Evolutionary conservation across 495 filamentous ascomycete species (phyloP), one percentile per base, ranked within the genome.

Genomic region (Annulohypoxylon nitens): DNA sequence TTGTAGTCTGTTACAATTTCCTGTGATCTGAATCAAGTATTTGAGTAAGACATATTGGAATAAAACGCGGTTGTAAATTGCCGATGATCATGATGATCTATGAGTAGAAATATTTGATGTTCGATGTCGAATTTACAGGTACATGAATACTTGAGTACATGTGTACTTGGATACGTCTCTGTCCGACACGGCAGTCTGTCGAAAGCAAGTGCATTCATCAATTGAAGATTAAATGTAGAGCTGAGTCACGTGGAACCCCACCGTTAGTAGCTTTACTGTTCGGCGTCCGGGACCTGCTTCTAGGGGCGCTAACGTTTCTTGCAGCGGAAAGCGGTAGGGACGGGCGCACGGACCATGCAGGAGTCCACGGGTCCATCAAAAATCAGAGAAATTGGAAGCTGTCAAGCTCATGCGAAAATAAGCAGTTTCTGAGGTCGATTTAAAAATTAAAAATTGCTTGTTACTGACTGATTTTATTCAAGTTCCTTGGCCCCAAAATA

Each of bases 401-500:
- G 33, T 25, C 55, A 70, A 70, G 54, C 61, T 59, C 54, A 58
- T 50, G 55, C 55, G 54, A 62, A 58, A 74, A 70, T 67, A 58
- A 57, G 5, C 57, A 36, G 45, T 55, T 69, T 63, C 20, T 45
- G 66, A 51, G 54, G 39, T 53, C 39, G 39, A 43, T 43, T 43
- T 43, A 43, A 43, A 43, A 43, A 43, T 43, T 43, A 43, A 43
- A 43, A 43, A 43, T 14, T 43, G 39, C 39, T 11, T 43, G 39
- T 43, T 43, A 43, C 39, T 43, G 10, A 14, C 39, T 43, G 39
- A 43, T 43, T 43, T 43, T 43, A 11, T 53, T 25, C 23, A 25
- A 53, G 23, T 14, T 14, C 63, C 43, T 47, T 9, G 54, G 60
- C 73, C 76, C 75, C 76, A 63, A 75, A 73, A 60, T 45, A 59